Evolutionary conservation across 139 green algal genomes (phyloP).

Genomic region (Pycnococcus provasolii): DNA sequence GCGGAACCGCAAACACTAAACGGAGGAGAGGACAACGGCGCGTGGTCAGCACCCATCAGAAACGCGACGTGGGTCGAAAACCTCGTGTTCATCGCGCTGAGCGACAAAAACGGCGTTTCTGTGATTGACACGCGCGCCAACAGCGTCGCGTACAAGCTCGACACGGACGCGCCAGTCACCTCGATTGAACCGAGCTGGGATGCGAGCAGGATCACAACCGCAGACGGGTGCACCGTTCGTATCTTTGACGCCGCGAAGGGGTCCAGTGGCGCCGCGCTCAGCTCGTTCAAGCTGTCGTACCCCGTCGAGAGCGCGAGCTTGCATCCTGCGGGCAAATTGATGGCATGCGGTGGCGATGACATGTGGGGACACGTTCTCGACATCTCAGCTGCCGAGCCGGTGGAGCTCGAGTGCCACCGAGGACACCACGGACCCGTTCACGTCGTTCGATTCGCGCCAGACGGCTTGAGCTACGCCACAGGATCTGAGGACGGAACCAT

Average conservation of each 20-base stretch:
- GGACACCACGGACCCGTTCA: constrained; percentile 96
- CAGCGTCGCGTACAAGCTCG: constrained; percentile 34
- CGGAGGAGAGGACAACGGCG: too few species aligned
- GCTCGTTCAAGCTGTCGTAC: constrained; percentile 41
- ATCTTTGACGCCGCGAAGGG: constrained; percentile 51
- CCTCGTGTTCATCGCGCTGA: constrained; percentile 47
- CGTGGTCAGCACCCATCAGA: too few species aligned
- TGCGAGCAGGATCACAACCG: constrained; percentile 60
- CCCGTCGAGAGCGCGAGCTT: constrained; percentile 68
- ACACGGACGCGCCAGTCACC: constrained; percentile 50
- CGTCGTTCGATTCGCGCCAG: constrained; percentile 81
- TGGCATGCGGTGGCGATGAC: constrained; percentile 71
- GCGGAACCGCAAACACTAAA: constrained; percentile 38
- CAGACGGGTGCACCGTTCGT: constrained; percentile 61
- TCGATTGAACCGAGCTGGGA: constrained; percentile 71
- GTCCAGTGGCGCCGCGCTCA: constrained; percentile 23
- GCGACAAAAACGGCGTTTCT: constrained; percentile 38
- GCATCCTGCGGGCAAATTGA: constrained; percentile 51
- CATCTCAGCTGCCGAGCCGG: constrained; percentile 56
- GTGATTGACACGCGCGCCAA: constrained; percentile 50
- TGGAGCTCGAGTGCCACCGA: constrained; percentile 56
- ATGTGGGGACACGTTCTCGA: constrained; percentile 94
- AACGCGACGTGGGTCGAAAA: constrained; percentile 38
- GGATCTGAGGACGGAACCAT: constrained; percentile 93
- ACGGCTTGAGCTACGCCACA: constrained; percentile 73